phyloP scores from a whole-genome alignment of 169 alveolate species.

The Theileria luwenshuni region DNA sequence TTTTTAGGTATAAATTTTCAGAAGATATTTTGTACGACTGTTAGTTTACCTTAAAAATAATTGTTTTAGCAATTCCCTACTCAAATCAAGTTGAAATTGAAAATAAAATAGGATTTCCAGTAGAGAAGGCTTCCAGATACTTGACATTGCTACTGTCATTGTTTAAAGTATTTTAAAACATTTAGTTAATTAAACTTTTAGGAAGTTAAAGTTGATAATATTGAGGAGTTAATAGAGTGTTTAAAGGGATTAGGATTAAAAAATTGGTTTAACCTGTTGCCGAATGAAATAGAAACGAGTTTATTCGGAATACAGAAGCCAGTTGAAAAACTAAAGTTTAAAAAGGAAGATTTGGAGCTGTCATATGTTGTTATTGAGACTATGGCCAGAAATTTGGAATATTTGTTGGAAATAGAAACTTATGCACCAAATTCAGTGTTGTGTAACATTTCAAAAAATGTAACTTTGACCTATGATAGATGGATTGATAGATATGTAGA shows the following conservation, averaged over 20 bases:
- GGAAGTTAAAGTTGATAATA: background rate
- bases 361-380: slow-evolving; percentile 22
- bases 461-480: slow-evolving; percentile 3
- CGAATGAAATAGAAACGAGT: slow-evolving; percentile 34
- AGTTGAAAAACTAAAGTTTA: slow-evolving; percentile 2
- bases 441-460: background rate
- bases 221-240: slow-evolving; percentile 5
- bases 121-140: slow-evolving; percentile 39
- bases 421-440: slow-evolving; percentile 25
- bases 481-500: background rate
- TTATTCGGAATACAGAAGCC: slow-evolving; percentile 17
- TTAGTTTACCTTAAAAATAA: background rate
- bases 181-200: background rate
- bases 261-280: slow-evolving; percentile 59
- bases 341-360: slow-evolving; percentile 13
- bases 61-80: slow-evolving; percentile 43
- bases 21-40: slow-evolving; percentile 61
- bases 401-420: slow-evolving; percentile 27
- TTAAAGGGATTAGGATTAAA: slow-evolving; percentile 31
- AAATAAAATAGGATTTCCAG: slow-evolving; percentile 54
- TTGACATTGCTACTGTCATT: slow-evolving; percentile 37
- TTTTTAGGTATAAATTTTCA: slow-evolving; percentile 45
- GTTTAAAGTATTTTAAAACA: slow-evolving; percentile 22
- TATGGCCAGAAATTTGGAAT: slow-evolving; percentile 15
- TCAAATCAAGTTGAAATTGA: slow-evolving; percentile 52